These are phyloP conservation scores for Candida ascalaphidarum DNA, from an alignment of 805 yeast genomes.

Conservation along the genomic window DNA sequence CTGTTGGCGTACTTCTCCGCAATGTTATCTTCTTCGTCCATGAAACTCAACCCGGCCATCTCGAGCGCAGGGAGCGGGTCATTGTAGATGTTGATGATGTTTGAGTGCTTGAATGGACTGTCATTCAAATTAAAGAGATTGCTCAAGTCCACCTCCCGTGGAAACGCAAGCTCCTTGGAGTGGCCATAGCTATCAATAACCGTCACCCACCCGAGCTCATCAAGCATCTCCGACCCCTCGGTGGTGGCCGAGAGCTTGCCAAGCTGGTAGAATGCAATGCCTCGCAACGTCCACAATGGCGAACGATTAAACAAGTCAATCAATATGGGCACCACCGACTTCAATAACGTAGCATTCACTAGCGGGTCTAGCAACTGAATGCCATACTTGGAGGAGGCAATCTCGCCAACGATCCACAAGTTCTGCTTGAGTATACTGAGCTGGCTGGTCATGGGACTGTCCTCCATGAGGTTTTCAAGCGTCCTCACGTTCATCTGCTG, in stretches of 20 bases:
- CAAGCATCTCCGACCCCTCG: conserved; percentile 80
- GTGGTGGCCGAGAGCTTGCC: conserved; percentile 66
- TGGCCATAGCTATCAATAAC: too few species aligned
- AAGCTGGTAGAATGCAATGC: conserved; percentile 68
- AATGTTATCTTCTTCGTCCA: conserved; percentile 7
- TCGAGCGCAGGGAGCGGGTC: too few species aligned
- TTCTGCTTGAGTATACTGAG: conserved; percentile 52
- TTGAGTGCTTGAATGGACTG: too few species aligned
- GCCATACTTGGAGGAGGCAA: conserved; percentile 68
- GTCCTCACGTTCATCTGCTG: not conserved
- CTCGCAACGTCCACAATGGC: conserved; percentile 50
- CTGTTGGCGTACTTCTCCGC: conserved; percentile 7
- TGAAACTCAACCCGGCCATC: too few species aligned
- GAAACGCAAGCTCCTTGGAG: too few species aligned
- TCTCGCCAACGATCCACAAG: conserved; percentile 81
- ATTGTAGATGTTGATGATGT: too few species aligned
- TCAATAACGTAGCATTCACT: conserved; percentile 11
- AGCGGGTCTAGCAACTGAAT: conserved; percentile 35
- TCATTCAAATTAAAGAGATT: too few species aligned
- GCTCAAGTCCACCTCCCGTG: too few species aligned
- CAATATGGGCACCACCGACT: conserved; percentile 36
- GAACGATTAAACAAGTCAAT: conserved; percentile 27
- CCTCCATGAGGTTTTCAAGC: not conserved
- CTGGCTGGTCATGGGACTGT: not conserved
- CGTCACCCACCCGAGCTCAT: conserved; percentile 79